Percentiles rank a stretch among this genome's conserved stretches.
Evolutionary conservation across 495 filamentous ascomycete genomes (phyloP).

Genomic region (Baudoinia panamericana): DNA sequence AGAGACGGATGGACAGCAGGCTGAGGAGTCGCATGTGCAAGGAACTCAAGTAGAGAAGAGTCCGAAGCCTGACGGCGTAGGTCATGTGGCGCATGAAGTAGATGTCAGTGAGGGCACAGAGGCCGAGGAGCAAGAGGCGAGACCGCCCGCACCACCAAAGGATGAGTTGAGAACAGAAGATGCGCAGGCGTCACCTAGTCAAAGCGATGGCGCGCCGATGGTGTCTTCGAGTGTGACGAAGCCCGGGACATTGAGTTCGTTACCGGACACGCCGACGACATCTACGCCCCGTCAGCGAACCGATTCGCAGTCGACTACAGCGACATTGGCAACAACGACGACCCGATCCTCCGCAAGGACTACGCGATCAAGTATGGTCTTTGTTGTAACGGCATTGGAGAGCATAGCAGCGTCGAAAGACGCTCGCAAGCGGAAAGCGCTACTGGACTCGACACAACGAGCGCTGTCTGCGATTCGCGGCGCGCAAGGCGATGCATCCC

Average conservation of each 20-base stretch:
- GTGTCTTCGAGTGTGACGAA: background rate
- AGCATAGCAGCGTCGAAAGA: conserved; percentile 80
- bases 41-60: no score
- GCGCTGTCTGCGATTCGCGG: conserved; percentile 73
- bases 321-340: conserved; percentile 37
- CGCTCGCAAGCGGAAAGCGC: conserved; percentile 62
- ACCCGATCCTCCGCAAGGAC: conserved; percentile 45
- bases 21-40: conserved; percentile 2
- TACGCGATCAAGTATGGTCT: conserved; percentile 82
- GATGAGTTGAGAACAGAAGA: background rate
- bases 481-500: conserved; percentile 49
- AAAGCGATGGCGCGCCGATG: background rate
- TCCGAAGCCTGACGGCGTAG: conserved; percentile 6
- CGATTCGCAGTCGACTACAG: conserved; percentile 46
- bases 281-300: conserved; percentile 29
- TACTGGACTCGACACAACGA: conserved; percentile 64
- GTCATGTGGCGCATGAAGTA: conserved; percentile 1
- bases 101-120: conserved; percentile 3
- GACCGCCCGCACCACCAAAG: conserved; percentile 3
- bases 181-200: background rate
- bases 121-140: background rate
- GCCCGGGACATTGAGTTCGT: background rate
- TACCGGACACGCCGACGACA: conserved; percentile 4
- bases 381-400: conserved; percentile 84
- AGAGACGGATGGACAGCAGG: background rate